Conservation (phyloP, 2,329 filamentous ascomycete genomes). For the Alternaria solani region DNA sequence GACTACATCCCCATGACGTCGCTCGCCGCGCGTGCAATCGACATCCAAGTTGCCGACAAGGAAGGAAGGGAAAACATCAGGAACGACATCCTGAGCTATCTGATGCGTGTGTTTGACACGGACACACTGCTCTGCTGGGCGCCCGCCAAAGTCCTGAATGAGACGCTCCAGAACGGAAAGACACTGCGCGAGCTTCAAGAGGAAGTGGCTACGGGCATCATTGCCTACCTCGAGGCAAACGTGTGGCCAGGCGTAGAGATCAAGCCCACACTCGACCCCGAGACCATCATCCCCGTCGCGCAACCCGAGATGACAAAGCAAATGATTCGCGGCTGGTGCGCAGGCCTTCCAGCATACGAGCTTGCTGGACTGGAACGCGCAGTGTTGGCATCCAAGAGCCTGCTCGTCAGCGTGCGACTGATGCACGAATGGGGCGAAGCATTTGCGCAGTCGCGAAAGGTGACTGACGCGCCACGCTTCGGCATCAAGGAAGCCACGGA, state of each 20-base stretch:
- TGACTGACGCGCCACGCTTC: slow-evolving; percentile 61
- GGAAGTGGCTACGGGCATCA: slow-evolving; percentile 72
- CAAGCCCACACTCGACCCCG: slow-evolving; percentile 77
- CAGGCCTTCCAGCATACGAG: slow-evolving; percentile 76
- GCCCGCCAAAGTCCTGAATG: slow-evolving; percentile 61
- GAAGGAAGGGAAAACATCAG: slow-evolving; percentile 63
- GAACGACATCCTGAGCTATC: slow-evolving; percentile 68
- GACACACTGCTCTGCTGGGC: slow-evolving; percentile 94
- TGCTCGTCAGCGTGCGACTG: slow-evolving; percentile 78
- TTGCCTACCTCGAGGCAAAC: slow-evolving; percentile 72
- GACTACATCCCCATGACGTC: slow-evolving; percentile 93
- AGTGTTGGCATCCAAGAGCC: slow-evolving; percentile 83
- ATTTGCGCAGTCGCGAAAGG: slow-evolving; percentile 61
- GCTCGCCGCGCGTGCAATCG: slow-evolving; percentile 80
- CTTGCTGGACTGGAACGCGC: slow-evolving; percentile 86
- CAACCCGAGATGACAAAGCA: slow-evolving; percentile 80
- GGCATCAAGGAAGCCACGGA: slow-evolving; percentile 83
- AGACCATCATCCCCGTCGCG: slow-evolving; percentile 76
- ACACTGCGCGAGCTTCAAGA: slow-evolving; percentile 78
- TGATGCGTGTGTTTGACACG: slow-evolving; percentile 88
- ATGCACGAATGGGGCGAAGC: slow-evolving; percentile 88
- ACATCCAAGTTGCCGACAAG: slow-evolving; percentile 75
- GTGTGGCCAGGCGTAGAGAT: slow-evolving; percentile 88
- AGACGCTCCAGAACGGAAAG: slow-evolving; percentile 55
- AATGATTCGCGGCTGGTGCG: slow-evolving; percentile 80